Evolutionary conservation across 2,329 filamentous ascomycete species (phyloP).

Genomic region (Exophiala bonariae): DNA sequence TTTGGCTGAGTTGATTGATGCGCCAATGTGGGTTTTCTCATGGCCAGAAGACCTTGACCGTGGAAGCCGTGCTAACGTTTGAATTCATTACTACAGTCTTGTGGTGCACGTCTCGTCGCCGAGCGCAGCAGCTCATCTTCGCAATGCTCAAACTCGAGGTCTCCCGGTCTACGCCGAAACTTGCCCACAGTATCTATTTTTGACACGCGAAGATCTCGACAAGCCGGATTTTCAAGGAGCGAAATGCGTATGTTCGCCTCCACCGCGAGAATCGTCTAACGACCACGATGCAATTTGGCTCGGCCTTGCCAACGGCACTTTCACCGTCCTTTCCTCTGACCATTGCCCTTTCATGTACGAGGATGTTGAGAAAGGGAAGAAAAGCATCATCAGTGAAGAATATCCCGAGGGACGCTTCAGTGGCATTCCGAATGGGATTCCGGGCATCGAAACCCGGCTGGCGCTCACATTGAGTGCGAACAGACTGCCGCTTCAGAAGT

Average conservation of each 20-base stretch:
- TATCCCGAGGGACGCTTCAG: constrained; percentile 51
- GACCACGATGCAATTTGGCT: constrained; percentile 55
- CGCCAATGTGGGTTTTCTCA: constrained; percentile 40
- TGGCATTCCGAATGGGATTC: constrained; percentile 60
- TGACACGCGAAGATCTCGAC: constrained; percentile 51
- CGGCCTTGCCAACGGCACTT: constrained; percentile 54
- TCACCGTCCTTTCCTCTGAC: constrained; percentile 54
- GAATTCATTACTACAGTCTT: constrained; percentile 30
- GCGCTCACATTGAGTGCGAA: constrained; percentile 45
- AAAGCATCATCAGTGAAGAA: constrained; percentile 46
- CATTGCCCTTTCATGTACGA: constrained; percentile 54
- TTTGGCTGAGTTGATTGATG: constrained; percentile 50
- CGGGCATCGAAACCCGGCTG: constrained; percentile 59
- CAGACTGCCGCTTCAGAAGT: constrained; percentile 47
- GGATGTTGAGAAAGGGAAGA: constrained; percentile 50
- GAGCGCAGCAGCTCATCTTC: constrained; percentile 49
- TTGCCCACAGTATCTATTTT: constrained; percentile 59
- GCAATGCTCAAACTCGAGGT: constrained; percentile 50
- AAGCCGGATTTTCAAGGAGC: constrained; percentile 46
- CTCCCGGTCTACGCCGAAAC: constrained; percentile 59
- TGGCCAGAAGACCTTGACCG: too few relatives aligned
- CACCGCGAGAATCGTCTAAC: constrained; percentile 47
- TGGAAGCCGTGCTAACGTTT: background rate
- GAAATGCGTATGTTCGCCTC: constrained; percentile 57
- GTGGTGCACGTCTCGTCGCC: constrained; percentile 55